These are phyloP conservation scores for Dryadomyces quercivorus DNA, from an alignment of 2,329 filamentous ascomycete species.

Conservation along the genomic window DNA sequence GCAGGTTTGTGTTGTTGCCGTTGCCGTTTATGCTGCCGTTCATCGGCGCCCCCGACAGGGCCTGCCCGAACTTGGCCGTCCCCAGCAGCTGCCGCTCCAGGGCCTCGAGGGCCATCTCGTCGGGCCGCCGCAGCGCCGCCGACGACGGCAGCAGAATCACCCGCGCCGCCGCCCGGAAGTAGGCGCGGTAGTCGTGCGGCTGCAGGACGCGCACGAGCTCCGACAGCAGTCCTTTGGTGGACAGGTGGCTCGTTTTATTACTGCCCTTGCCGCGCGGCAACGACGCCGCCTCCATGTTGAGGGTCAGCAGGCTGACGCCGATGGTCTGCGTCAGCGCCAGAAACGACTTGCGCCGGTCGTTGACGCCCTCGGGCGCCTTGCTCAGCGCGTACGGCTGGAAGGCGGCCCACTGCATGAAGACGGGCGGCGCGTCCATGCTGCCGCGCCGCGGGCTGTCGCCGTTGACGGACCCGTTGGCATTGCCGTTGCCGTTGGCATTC, in stretches of 20 bases:
- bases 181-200: slow-evolving; percentile 13
- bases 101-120: slow-evolving; percentile 10
- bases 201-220: slow-evolving; percentile 11
- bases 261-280: not conserved
- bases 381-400: slow-evolving; percentile 9
- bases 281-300: slow-evolving; percentile 2
- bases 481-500: not conserved
- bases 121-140: slow-evolving; percentile 1
- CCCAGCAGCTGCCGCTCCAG: slow-evolving; percentile 12
- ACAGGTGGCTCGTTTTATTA: slow-evolving; percentile 1
- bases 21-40: not conserved
- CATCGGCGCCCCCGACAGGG: not conserved
- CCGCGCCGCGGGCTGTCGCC: not conserved
- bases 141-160: slow-evolving; percentile 9
- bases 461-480: not conserved
- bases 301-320: slow-evolving; percentile 3
- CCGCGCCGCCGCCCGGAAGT: slow-evolving; percentile 12
- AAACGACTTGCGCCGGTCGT: slow-evolving; percentile 11
- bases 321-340: slow-evolving; percentile 10
- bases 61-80: slow-evolving; percentile 9
- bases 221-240: slow-evolving; percentile 8
- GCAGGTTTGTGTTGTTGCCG: no score
- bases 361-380: slow-evolving; percentile 8
- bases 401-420: slow-evolving; percentile 9
- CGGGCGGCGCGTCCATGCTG: not conserved